These are phyloP conservation scores for Fusarium temperatum DNA, from an alignment of 2,329 filamentous ascomycete species.

Conservation along the genomic window DNA sequence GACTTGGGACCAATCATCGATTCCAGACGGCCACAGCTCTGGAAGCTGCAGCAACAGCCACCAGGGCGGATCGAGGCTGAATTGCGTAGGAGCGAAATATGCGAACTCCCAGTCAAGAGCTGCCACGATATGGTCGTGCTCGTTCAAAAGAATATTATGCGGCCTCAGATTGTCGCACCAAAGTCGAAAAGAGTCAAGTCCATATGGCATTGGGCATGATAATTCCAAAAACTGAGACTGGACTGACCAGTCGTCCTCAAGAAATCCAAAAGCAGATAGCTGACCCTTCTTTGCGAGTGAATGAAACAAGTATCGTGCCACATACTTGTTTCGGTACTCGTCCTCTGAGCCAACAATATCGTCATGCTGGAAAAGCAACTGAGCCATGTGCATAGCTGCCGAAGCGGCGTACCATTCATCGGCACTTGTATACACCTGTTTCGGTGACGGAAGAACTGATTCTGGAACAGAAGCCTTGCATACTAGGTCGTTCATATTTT, in stretches of 20 bases:
- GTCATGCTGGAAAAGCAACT: slow-evolving; percentile 53
- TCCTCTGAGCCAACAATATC: slow-evolving; percentile 48
- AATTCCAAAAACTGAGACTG: slow-evolving; percentile 7
- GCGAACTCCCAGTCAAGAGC: not conserved
- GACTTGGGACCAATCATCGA: not conserved
- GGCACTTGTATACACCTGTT: slow-evolving; percentile 37
- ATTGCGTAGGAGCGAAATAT: not conserved
- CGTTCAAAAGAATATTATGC: not conserved
- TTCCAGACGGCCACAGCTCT: not conserved
- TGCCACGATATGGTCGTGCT: not conserved
- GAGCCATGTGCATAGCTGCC: slow-evolving; percentile 53
- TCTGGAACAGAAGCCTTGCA: slow-evolving; percentile 25
- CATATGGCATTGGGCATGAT: not conserved
- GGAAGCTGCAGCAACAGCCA: not conserved
- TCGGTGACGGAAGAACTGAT: not conserved
- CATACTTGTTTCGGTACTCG: slow-evolving; percentile 55
- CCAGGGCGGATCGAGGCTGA: not conserved
- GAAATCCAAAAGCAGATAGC: slow-evolving; percentile 43
- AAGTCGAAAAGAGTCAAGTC: slow-evolving; percentile 31
- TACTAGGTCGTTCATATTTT: slow-evolving; percentile 53
- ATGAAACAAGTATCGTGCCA: slow-evolving; percentile 53
- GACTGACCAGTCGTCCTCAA: slow-evolving; percentile 45
- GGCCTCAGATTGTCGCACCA: slow-evolving; percentile 48
- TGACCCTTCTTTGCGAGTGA: slow-evolving; percentile 43
- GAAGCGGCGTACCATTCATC: slow-evolving; percentile 52